These are phyloP conservation scores for Turritis glabra DNA, from an alignment of 345 rosid genomes.

Conservation along the genomic window DNA sequence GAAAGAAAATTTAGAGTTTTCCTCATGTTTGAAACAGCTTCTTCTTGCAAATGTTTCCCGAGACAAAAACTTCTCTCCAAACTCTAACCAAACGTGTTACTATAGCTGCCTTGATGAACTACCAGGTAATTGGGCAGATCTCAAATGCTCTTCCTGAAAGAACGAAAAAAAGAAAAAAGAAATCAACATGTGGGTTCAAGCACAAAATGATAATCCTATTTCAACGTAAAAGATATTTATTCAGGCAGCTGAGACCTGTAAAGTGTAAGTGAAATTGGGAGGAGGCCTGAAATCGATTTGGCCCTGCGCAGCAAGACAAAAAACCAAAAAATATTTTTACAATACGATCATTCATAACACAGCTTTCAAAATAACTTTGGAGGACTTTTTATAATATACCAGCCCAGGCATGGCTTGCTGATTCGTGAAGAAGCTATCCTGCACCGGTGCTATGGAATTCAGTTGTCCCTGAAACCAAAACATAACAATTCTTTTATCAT, in stretches of 20 bases:
- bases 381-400: conserved; percentile 39
- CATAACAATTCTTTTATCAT: not conserved
- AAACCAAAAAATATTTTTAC: not conserved
- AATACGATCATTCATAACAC: conserved; percentile 4
- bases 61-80: conserved; percentile 16
- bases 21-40: not conserved
- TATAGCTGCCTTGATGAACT: conserved; percentile 55
- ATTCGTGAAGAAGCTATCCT: conserved; percentile 51
- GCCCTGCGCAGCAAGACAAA: conserved; percentile 32
- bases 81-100: not conserved
- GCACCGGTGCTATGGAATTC: conserved; percentile 46
- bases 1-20: not conserved
- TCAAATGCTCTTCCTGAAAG: conserved; percentile 60
- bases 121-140: conserved; percentile 59
- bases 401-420: conserved; percentile 59
- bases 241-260: conserved; percentile 48
- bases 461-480: conserved; percentile 51
- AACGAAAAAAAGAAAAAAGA: no score
- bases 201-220: not conserved
- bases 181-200: not conserved
- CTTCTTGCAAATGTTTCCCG: not conserved
- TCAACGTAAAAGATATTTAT: not conserved
- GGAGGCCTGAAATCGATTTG: conserved; percentile 64
- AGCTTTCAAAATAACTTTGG: not conserved
- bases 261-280: conserved; percentile 51